Conservation (phyloP, 768 basidiomycete genomes). For the Podaxis sp. region DNA sequence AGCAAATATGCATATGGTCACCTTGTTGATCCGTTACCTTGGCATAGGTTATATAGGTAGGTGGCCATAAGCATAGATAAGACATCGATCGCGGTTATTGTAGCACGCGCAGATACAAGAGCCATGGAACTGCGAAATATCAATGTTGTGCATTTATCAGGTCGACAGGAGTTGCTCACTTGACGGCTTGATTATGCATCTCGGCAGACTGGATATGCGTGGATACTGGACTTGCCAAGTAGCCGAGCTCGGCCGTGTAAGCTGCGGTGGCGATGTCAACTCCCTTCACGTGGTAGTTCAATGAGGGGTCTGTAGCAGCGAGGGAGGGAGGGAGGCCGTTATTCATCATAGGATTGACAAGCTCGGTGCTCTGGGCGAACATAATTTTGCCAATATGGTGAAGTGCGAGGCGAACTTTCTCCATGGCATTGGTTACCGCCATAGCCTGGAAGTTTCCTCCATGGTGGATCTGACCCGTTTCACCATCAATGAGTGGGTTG, state of each 20-base stretch:
- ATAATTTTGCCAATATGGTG: conserved; percentile 68
- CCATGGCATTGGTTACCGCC: conserved; percentile 77
- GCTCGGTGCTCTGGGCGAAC: conserved; percentile 68
- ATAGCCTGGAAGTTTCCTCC: conserved; percentile 90
- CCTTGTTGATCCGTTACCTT: conserved; percentile 32
- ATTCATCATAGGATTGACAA: conserved; percentile 79
- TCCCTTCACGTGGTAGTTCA: conserved; percentile 78
- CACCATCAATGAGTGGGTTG: conserved; percentile 73
- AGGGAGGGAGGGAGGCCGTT: conserved; percentile 72
- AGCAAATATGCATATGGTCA: neutral
- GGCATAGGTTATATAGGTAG: conserved; percentile 69
- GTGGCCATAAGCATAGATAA: conserved; percentile 65
- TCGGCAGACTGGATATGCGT: conserved; percentile 82
- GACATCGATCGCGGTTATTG: conserved; percentile 65
- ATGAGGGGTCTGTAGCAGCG: conserved; percentile 67
- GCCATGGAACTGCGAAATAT: conserved; percentile 43
- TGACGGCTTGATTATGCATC: conserved; percentile 83
- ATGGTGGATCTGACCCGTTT: conserved; percentile 61
- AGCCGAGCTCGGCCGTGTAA: conserved; percentile 74
- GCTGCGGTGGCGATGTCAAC: conserved; percentile 80
- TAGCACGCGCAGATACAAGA: conserved; percentile 71
- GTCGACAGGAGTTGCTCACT: conserved; percentile 38
- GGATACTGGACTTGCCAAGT: conserved; percentile 72
- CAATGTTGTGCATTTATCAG: neutral
- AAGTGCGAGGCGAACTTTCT: conserved; percentile 73